A percentile compares a stretch with the other conserved stretches of the same genome.
Evolutionary conservation across 1,284 basidiomycete genomes (phyloP).

Genomic region (Ganoderma resinaceum): DNA sequence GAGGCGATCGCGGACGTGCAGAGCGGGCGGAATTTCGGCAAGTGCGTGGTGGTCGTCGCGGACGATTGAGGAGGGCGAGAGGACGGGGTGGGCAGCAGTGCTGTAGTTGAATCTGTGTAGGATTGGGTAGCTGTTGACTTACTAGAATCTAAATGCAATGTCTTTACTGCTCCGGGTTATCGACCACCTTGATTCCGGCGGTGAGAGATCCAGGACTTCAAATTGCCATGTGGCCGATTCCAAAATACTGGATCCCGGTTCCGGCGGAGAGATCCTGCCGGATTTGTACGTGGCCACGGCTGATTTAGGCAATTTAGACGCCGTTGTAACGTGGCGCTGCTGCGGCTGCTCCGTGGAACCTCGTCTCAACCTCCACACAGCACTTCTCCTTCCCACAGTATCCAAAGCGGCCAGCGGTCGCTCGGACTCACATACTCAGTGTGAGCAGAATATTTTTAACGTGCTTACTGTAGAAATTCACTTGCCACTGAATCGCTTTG

Average conservation of each 20-base stretch:
- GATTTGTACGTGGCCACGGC: background rate
- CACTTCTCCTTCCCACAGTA: background rate
- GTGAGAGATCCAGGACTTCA: too few species aligned
- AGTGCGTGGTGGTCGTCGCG: conserved; percentile 59
- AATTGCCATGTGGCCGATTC: too few species aligned
- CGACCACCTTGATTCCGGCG: too few species aligned
- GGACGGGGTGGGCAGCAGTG: too few species aligned
- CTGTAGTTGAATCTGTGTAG: too few species aligned
- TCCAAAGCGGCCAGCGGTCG: background rate
- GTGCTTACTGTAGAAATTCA: background rate
- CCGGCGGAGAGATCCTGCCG: background rate
- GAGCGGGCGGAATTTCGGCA: conserved; percentile 64
- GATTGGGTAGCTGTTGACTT: too few species aligned
- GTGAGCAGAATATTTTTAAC: background rate
- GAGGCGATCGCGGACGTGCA: conserved; percentile 62
- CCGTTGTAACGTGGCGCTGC: background rate
- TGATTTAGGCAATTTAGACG: background rate
- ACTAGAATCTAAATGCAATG: too few species aligned
- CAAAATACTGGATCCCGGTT: too few species aligned
- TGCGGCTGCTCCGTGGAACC: background rate
- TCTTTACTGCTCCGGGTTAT: too few species aligned
- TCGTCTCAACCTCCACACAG: background rate
- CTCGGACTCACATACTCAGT: background rate
- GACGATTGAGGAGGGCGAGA: conserved; percentile 37
- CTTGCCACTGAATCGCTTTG: background rate